phyloP scores from a whole-genome alignment of 768 basidiomycete genomes.

The Mrakia blollopis region DNA sequence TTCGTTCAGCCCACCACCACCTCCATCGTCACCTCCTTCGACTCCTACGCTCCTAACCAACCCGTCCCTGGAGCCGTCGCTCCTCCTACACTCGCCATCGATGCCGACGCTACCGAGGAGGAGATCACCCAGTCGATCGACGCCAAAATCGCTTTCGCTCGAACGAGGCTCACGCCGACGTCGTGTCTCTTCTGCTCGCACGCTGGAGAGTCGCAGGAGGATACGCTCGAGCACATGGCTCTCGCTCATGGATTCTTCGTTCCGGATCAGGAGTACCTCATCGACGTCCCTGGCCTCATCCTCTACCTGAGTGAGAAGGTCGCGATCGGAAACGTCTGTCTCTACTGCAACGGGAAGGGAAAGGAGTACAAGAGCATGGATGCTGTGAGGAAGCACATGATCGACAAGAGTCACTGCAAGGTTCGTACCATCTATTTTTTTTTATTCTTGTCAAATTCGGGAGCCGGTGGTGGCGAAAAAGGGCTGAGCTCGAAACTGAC shows the following conservation, averaged over 20 bases:
- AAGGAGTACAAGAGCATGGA: slow-evolving; percentile 75
- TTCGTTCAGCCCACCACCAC: slow-evolving; percentile 24
- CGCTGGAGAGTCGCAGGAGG: slow-evolving; percentile 50
- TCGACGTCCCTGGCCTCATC: slow-evolving; percentile 75
- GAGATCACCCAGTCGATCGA: slow-evolving; percentile 58
- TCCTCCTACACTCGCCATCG: slow-evolving; percentile 16
- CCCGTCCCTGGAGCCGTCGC: slow-evolving; percentile 17
- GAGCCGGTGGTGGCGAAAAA: no score
- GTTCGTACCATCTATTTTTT: neutral
- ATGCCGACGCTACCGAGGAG: slow-evolving; percentile 50
- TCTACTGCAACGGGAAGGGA: slow-evolving; percentile 75
- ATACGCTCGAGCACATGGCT: slow-evolving; percentile 83
- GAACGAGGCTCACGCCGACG: slow-evolving; percentile 56
- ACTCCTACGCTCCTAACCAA: slow-evolving; percentile 23
- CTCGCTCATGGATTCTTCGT: slow-evolving; percentile 85
- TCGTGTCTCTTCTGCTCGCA: slow-evolving; percentile 83
- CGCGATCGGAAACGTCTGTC: slow-evolving; percentile 84
- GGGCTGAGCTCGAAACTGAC: no score
- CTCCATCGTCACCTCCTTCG: slow-evolving; percentile 8
- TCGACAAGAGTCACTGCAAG: slow-evolving; percentile 90
- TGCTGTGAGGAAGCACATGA: slow-evolving; percentile 91
- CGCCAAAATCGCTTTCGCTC: slow-evolving; percentile 66
- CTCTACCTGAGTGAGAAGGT: slow-evolving; percentile 87
- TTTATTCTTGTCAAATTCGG: neutral
- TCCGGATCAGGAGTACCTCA: slow-evolving; percentile 85